Conservation (phyloP, 495 filamentous ascomycete species). For the Hypomontagnella monticulosa region DNA sequence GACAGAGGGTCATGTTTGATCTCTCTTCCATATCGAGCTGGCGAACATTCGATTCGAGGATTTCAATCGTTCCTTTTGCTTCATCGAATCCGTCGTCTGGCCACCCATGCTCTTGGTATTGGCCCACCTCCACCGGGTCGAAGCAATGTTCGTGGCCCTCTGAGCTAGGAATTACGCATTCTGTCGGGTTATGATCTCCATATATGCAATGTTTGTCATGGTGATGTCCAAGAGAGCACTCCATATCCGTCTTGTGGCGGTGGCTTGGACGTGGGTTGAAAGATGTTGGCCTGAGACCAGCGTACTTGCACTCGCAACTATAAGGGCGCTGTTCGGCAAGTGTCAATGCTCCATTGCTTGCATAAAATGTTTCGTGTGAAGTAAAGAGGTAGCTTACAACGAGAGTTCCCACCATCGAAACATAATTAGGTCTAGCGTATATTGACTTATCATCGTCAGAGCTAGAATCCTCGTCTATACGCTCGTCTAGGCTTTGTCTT, state of each 20-base stretch:
- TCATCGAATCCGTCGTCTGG: too few relatives aligned
- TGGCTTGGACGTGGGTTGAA: slow-evolving; percentile 30
- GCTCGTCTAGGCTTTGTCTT: slow-evolving; percentile 19
- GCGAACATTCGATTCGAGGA: too few relatives aligned
- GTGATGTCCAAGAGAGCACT: slow-evolving; percentile 32
- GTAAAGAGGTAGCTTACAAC: slow-evolving; percentile 9
- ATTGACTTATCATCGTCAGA: slow-evolving; percentile 26
- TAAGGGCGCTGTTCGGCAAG: slow-evolving; percentile 8
- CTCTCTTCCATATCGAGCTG: neutral
- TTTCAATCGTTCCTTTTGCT: too few relatives aligned
- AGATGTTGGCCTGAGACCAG: slow-evolving; percentile 23
- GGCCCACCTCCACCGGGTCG: neutral
- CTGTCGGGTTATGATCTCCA: slow-evolving; percentile 18
- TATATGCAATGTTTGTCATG: slow-evolving; percentile 40
- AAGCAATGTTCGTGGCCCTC: slow-evolving; percentile 32
- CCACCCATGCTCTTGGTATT: neutral
- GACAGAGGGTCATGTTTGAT: neutral
- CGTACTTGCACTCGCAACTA: slow-evolving; percentile 30
- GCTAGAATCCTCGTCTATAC: slow-evolving; percentile 18
- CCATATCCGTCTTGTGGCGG: slow-evolving; percentile 26
- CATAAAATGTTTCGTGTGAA: neutral
- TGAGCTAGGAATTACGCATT: slow-evolving; percentile 29
- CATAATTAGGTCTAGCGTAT: slow-evolving; percentile 9
- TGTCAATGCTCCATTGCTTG: slow-evolving; percentile 3
- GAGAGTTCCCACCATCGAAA: neutral